Evolutionary conservation across 2,329 filamentous ascomycete species (phyloP).

Genomic region (Akanthomyces uredinophilus): DNA sequence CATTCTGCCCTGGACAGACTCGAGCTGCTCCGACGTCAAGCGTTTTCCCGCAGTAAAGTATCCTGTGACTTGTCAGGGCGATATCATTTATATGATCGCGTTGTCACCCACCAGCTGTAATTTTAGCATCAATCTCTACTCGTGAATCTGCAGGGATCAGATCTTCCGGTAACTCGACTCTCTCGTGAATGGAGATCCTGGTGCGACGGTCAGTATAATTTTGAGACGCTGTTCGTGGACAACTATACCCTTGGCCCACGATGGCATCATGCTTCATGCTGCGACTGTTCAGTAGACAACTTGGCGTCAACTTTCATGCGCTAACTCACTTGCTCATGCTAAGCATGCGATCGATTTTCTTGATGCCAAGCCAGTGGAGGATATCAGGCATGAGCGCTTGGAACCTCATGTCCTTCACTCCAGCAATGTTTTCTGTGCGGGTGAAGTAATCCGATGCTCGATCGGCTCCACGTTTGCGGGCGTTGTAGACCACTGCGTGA

Average conservation of each 20-base stretch:
- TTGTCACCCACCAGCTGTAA: slow-evolving; percentile 70
- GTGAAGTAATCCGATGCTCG: slow-evolving; percentile 91
- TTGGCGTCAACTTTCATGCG: not conserved
- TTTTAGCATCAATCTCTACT: slow-evolving; percentile 99
- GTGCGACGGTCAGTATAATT: slow-evolving; percentile 21
- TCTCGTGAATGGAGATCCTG: slow-evolving; percentile 79
- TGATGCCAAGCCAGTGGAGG: slow-evolving; percentile 95
- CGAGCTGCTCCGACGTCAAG: slow-evolving; percentile 80
- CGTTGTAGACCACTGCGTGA: slow-evolving; percentile 62
- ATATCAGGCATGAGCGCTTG: slow-evolving; percentile 98
- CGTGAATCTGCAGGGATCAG: slow-evolving; percentile 91
- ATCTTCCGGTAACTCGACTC: slow-evolving; percentile 86
- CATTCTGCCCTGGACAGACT: slow-evolving; percentile 79
- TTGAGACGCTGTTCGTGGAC: slow-evolving; percentile 12
- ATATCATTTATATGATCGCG: not conserved
- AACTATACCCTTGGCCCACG: slow-evolving; percentile 66
- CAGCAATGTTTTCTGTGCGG: slow-evolving; percentile 95
- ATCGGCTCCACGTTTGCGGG: slow-evolving; percentile 72
- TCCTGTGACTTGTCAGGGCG: slow-evolving; percentile 34
- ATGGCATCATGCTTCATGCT: slow-evolving; percentile 91
- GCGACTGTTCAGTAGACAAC: slow-evolving; percentile 17
- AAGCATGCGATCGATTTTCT: slow-evolving; percentile 96
- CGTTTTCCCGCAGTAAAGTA: slow-evolving; percentile 85
- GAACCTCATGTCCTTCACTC: slow-evolving; percentile 95
- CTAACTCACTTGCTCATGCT: slow-evolving; percentile 86